Evolutionary conservation across 2,329 filamentous ascomycete species (phyloP).

Genomic region (Mycosphaerella arachidis): DNA sequence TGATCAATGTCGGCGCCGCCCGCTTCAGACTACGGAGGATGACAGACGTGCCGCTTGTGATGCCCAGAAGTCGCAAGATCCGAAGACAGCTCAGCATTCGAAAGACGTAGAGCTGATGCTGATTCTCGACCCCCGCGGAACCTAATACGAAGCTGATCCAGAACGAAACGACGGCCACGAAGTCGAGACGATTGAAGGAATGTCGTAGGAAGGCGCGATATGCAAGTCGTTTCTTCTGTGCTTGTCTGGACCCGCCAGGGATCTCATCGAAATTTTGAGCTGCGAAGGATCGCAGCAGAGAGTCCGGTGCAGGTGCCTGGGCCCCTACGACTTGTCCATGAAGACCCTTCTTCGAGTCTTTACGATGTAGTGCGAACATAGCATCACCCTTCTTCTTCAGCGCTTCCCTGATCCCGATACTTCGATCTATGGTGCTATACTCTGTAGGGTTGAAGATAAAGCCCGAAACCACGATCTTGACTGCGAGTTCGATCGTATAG

Average conservation of each 20-base stretch:
- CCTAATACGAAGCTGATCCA: constrained; percentile 83
- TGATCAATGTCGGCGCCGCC: constrained; percentile 82
- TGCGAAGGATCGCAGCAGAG: constrained; percentile 34
- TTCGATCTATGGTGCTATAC: constrained; percentile 84
- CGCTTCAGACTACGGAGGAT: constrained; percentile 95
- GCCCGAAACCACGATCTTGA: constrained; percentile 86
- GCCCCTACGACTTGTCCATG: constrained; percentile 23
- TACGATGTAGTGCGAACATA: constrained; percentile 76
- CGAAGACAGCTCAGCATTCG: constrained; percentile 94
- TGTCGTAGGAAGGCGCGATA: constrained; percentile 89
- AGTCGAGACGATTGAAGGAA: constrained; percentile 92
- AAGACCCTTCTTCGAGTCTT: constrained; percentile 57
- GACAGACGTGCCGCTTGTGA: constrained; percentile 91
- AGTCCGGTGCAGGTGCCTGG: constrained; percentile 25
- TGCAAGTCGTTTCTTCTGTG: constrained; percentile 79
- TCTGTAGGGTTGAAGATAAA: constrained; percentile 85
- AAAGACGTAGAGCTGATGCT: constrained; percentile 78
- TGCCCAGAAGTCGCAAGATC: constrained; percentile 80
- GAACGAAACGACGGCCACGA: constrained; percentile 88
- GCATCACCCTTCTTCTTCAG: constrained; percentile 70
- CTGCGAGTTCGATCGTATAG: constrained; percentile 80
- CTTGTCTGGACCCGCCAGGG: constrained; percentile 63
- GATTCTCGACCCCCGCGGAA: constrained; percentile 63
- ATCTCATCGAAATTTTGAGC: constrained; percentile 39
- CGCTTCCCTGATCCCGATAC: constrained; percentile 67